Evolutionary conservation across 2,329 filamentous ascomycete genomes (phyloP).

Genomic region (Colletotrichum phormii): DNA sequence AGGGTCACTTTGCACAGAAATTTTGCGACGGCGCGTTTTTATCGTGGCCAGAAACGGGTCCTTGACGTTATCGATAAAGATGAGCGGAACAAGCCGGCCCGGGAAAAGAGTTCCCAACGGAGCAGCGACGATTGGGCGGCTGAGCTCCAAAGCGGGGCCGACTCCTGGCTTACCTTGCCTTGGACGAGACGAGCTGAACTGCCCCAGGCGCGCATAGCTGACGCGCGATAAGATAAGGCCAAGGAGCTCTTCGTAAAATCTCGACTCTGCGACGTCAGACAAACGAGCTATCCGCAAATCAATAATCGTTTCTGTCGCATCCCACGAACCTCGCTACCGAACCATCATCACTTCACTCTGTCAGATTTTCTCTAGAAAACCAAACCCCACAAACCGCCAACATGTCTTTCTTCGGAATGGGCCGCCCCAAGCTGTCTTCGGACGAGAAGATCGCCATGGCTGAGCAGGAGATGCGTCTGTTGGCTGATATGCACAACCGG

Average conservation of each 20-base stretch:
- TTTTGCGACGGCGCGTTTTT: constrained; percentile 22
- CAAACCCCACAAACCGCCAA: constrained; percentile 38
- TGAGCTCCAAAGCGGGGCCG: neutral
- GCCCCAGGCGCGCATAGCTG: neutral
- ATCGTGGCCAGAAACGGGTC: neutral
- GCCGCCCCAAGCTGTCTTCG: constrained; percentile 84
- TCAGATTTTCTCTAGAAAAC: neutral
- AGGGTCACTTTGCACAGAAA: neutral
- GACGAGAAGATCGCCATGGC: constrained; percentile 97
- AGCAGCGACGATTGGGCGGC: constrained; percentile 4
- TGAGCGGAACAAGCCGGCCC: constrained; percentile 21
- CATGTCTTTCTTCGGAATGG: constrained; percentile 62
- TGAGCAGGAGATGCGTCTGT: constrained; percentile 97
- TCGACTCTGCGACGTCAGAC: constrained; percentile 34
- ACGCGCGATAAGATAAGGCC: constrained; percentile 33
- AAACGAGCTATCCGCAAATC: constrained; percentile 11
- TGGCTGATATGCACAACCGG: constrained; percentile 98
- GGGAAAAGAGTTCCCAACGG: neutral
- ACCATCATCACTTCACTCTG: neutral
- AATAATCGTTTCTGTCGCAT: constrained; percentile 14
- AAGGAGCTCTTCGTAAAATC: constrained; percentile 36
- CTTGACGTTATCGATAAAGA: constrained; percentile 33
- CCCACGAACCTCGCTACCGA: neutral
- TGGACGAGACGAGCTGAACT: neutral
- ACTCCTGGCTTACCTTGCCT: neutral